Base-by-base conservation (phyloP, 1,284 basidiomycete species). In the Taiwanofungus camphoratus region DNA sequence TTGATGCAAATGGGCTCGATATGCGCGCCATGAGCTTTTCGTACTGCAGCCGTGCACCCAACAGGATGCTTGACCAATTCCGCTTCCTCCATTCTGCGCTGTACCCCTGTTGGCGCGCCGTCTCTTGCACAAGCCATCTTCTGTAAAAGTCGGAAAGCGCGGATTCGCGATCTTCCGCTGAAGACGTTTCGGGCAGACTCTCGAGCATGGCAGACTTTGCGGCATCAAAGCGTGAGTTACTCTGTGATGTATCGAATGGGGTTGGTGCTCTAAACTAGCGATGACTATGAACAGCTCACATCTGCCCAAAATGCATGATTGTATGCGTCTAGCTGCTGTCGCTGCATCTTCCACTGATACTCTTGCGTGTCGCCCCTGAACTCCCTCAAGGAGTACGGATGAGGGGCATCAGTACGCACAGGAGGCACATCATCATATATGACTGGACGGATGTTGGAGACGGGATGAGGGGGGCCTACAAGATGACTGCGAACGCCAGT, bases 271-370 rank as follows among this genome's bases (percentile, higher is more conserved):
- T 9, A 29, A 42, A 24, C 34, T n/a, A n/a, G n/a, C n/a, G 21
- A 32, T 37, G 22, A 16, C 37, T n/a, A 34, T n/a, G 32, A 16
- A 16, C 11, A n/a, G 70, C 83, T 53, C 55, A 88, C 86, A 44
- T 88, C 79, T 38, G 76, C 62, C 86, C 86, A 89, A 57, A 87
- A 89, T 26, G 71, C 65, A 44, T 88, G 81, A 50, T 87, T 81
- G 55, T 82, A 79, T 13, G 74, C 67, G 55, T 88, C 84, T 15
- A 87, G 60, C 50, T 80, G 76, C 58, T 83, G 77, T 45, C 79
- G 68, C 45, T 80, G 76, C 41, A 87, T 63, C 48, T 76, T 79
- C 69, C 74, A 83, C 56, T 83, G 82, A 39, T 87, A 71, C 43
- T 85, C 79, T 67, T 63, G 47, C 62, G 64, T 51, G 57, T 62